phyloP scores from a whole-genome alignment of 192 early-diverging fungal species.

The Coemansia sp. region DNA sequence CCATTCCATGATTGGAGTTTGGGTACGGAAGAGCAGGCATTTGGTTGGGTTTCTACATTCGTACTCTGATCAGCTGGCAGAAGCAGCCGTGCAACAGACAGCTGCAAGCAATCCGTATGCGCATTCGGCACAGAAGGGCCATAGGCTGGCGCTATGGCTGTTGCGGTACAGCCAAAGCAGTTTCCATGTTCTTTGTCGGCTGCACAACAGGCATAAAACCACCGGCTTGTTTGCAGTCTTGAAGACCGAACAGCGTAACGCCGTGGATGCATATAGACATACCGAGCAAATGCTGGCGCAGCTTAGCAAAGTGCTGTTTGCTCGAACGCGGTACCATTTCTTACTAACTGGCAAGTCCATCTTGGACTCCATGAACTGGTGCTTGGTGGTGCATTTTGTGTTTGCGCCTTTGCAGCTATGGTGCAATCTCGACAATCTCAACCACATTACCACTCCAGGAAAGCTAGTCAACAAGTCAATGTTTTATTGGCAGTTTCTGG shows the following conservation, averaged over 20 bases:
- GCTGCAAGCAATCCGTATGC: neutral
- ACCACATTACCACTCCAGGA: constrained; percentile 20
- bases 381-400: constrained; percentile 9
- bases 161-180: neutral
- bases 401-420: constrained; percentile 13
- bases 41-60: neutral
- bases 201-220: neutral
- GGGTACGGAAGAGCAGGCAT: too few species aligned
- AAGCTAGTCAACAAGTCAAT: neutral
- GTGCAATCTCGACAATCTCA: constrained; percentile 37
- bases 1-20: too few species aligned
- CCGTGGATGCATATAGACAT: neutral
- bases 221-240: neutral
- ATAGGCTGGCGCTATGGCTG: neutral
- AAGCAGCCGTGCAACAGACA: neutral
- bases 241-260: neutral
- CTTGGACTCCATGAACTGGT: neutral
- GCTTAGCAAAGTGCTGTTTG: constrained; percentile 3
- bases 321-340: neutral
- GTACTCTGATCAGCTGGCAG: neutral
- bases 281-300: constrained; percentile 7
- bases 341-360: constrained; percentile 1
- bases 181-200: neutral
- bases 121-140: neutral
- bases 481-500: constrained; percentile 19